Base-by-base conservation (phyloP, 2,329 filamentous ascomycete species). In the Cladosporium velox region DNA sequence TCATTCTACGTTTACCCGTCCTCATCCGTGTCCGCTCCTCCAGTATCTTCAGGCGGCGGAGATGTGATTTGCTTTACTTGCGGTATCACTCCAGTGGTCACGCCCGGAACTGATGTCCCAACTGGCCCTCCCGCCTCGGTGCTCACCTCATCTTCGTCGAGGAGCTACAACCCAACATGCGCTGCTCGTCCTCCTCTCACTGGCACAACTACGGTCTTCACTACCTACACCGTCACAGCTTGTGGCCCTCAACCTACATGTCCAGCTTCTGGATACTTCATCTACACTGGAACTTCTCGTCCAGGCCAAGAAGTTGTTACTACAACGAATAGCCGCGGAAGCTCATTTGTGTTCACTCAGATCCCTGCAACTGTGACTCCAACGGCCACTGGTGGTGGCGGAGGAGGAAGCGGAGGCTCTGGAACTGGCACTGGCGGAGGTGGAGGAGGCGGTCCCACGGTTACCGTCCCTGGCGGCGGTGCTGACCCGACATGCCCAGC, bases 181-280 rank as follows among this genome's bases (percentile, higher is more conserved):
- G 60, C 67, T 6, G 66, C 66, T 28, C 69, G 63, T 18, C 58
- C 65, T 30, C 35, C 59, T 21, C 49, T 69, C 11, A 68, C 69
- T 26, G 72, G 73, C 4, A 76, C 74, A 4, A 76, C 72, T 2
- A 76, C 74, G 6, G 47, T 76, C 12, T 73, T 72, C 62, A 75
- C 73, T 10, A 76, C 73, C 1, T 66, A 72, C n/a, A 75, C 72
- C 2, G 67, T 75, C 28, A 77, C 73, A 10, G 72, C 68, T 26
- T 77, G 75, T 65, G 68, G 69, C 3, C 68, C 73, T 5, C 72
- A 71, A 7, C 66, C 68, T 15, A 72, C 72, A 26, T 77, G 75
- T 67, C 72, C 72, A 5, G 70, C 71, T 38, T 70, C 71, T 18
- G 70, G 71, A 21, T 73, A 72, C 54, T 65, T 64, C 15, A 65